Evolutionary conservation across 352 stramenopile species (phyloP), one percentile per base, ranked within the genome.

Genomic region (Phytophthora vignae): DNA sequence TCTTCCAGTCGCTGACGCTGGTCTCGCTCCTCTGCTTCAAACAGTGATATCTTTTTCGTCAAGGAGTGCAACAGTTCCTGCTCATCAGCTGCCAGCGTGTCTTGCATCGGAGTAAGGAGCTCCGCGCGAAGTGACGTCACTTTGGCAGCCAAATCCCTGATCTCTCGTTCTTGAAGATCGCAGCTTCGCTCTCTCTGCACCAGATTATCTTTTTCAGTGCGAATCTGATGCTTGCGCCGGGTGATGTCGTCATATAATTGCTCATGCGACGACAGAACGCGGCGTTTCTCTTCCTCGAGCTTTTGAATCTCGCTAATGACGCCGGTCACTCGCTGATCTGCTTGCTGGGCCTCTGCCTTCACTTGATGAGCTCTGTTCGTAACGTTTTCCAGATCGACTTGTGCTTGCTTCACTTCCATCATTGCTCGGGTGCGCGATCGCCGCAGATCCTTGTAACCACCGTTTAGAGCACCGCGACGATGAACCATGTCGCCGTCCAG

Each of bases 401-500:
- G 85, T 14, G 94, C 87, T 29, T 78, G 77, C 31, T 90, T 89
- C 5, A 98, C 89, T 27, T 94, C 83, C 77, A 96, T 90, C 81
- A 97, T 95, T 21, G 90, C 82, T 70, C 83, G 81, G 55, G 86
- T 82, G 55, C 84, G 82, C 55, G 90, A 97, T 69, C 78, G 77
- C 59, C 91, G 87, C 11, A 79, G 82, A 63, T 99, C 98, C 31
- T 98, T 96, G 71, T 97, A 99, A 8, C 98, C 98, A 64, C 98
- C 98, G 21, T 98, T 95, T 4, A 99, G 78, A n/a, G 94, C 96
- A 78, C 98, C 98, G 53, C 97, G 95, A 33, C 97, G 92, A 61
- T 98, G 97, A 57, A 99, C 98, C 79, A 99, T 91, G 74, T 99
- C 98, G 52, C 98, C 98, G 44, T 99, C 97, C 14, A 99, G 80